phyloP scores from a whole-genome alignment of 1,139 yeast genomes.

The Petasospora fabianii region DNA sequence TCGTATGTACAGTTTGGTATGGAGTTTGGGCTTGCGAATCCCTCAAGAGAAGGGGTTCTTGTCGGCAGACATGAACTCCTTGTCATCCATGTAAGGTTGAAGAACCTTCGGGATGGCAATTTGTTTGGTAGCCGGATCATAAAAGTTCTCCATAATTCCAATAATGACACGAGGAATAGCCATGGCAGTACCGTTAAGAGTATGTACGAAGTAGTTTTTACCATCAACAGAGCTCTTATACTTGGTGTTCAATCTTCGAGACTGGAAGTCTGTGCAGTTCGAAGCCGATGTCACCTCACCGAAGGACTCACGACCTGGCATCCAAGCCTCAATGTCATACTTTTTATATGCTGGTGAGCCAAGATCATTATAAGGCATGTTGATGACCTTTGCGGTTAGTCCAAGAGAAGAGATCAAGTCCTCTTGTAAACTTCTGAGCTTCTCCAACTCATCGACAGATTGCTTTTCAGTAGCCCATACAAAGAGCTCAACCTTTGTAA shows the following conservation, averaged over 20 bases:
- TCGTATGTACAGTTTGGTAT: too few relatives aligned
- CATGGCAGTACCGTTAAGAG: slow-evolving; percentile 93
- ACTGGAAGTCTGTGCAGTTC: slow-evolving; percentile 89
- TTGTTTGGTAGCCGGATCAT: slow-evolving; percentile 53
- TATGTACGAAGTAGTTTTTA: slow-evolving; percentile 57
- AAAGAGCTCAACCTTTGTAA: slow-evolving; percentile 93
- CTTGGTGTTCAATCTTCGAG: slow-evolving; percentile 75
- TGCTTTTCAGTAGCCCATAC: slow-evolving; percentile 58
- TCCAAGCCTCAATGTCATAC: slow-evolving; percentile 95
- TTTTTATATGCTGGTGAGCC: slow-evolving; percentile 94
- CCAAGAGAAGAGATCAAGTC: slow-evolving; percentile 65
- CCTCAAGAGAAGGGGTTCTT: slow-evolving; percentile 7
- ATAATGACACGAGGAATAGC: slow-evolving; percentile 91
- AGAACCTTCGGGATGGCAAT: slow-evolving; percentile 68
- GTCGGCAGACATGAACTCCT: slow-evolving; percentile 17
- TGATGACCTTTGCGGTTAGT: slow-evolving; percentile 71
- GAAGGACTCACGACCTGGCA: slow-evolving; percentile 94
- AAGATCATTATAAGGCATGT: slow-evolving; percentile 87
- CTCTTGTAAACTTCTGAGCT: slow-evolving; percentile 61
- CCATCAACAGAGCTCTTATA: slow-evolving; percentile 35
- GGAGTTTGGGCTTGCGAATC: too few relatives aligned
- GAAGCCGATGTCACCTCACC: slow-evolving; percentile 93
- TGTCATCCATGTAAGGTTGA: slow-evolving; percentile 61
- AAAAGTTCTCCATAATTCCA: slow-evolving; percentile 83
- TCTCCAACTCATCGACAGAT: slow-evolving; percentile 53